Evolutionary conservation across 495 filamentous ascomycete genomes (phyloP), one percentile per base, ranked within the genome.

Genomic region (Viridothelium virens): DNA sequence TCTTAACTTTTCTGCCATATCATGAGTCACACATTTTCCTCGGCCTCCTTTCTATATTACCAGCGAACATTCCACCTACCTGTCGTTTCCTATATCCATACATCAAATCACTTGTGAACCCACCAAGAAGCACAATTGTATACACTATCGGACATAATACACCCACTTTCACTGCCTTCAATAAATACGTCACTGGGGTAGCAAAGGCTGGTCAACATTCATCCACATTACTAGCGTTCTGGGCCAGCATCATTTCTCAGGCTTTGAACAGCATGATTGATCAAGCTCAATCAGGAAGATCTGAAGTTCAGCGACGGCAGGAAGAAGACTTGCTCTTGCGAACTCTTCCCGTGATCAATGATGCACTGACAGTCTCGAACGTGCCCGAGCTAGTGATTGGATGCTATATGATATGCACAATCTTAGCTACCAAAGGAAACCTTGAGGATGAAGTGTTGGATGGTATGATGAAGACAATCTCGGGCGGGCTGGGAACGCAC

Each of bases 1-100:
- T 97, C n/a, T 79, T 93, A 61, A 91, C 91, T 9, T 96, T 97
- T 74, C 81, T 99, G 14, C 94, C 95, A 2, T 97, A 95, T 71
- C 91, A 97, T 72, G 86, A 86, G 0, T 87, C 88, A 18, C 12
- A 25, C 12, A 83, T 91, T 2, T 96, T 97, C 73, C 75, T 87
- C 7, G 90, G 89, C 2, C 78, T 97, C 2, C 80, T 99, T 5
- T 88, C 90, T 1, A 91, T 96, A 66, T 74, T 99, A 14, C 91
- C 96, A 0, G 74, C 80, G 9, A 82, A 85, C 36, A 77, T 95
- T 7, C 86, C 90, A 0, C 77, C 84, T 34, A 84, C 88, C n/a
- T 90, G 95, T 74, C 85, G 85, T 70, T 93, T 96, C 70, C 81
- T 99, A 36, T 81, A 86, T 67, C 92, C 93, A 33, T 97, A 96